These are phyloP conservation scores for Lasiosphaeris hirsuta DNA, from an alignment of 495 filamentous ascomycete species.

Conservation along the genomic window DNA sequence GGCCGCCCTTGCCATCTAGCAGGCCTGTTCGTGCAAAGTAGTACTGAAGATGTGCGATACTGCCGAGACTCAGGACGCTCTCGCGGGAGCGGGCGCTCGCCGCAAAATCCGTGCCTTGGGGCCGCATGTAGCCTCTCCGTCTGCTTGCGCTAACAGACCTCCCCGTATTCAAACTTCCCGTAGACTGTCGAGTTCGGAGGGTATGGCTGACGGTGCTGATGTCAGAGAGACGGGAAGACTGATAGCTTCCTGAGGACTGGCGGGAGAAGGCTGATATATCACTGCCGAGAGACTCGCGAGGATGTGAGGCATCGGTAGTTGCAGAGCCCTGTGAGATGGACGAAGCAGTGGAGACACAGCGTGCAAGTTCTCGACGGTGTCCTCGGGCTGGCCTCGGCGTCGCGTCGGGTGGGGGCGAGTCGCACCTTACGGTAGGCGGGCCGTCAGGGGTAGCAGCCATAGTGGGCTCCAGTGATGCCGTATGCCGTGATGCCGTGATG, in stretches of 20 bases:
- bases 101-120: conserved; percentile 86
- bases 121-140: conserved; percentile 83
- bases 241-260: conserved; percentile 46
- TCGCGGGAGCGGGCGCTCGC: conserved; percentile 84
- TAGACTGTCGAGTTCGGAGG: conserved; percentile 48
- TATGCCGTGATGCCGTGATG: neutral
- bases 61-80: conserved; percentile 91
- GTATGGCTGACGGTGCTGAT: conserved; percentile 38
- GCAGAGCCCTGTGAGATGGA: conserved; percentile 54
- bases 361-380: conserved; percentile 59
- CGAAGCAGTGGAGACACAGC: conserved; percentile 74
- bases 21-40: conserved; percentile 95
- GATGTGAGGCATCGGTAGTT: conserved; percentile 56
- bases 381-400: conserved; percentile 65
- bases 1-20: conserved; percentile 88
- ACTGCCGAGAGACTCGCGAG: conserved; percentile 47
- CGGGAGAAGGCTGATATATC: conserved; percentile 52
- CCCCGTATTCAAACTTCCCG: conserved; percentile 38
- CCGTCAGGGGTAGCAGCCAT: conserved; percentile 31
- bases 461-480: neutral
- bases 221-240: conserved; percentile 34
- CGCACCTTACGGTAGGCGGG: conserved; percentile 36
- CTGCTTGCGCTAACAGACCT: conserved; percentile 42
- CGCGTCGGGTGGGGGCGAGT: conserved; percentile 62
- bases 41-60: conserved; percentile 95